phyloP scores from a whole-genome alignment of 768 basidiomycete species.

The Boletus insuetus region DNA sequence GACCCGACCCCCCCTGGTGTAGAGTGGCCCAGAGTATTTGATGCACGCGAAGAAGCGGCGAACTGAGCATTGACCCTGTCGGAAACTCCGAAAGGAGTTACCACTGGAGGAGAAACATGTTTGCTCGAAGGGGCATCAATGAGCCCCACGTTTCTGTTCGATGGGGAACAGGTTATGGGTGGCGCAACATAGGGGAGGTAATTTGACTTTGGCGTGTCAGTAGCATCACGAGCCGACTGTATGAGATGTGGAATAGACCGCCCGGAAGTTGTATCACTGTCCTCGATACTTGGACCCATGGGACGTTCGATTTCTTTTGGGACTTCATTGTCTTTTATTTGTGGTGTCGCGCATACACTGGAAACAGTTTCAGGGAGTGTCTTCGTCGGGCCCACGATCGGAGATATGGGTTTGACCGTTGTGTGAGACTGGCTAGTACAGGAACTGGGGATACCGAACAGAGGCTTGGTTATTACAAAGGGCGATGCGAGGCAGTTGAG shows the following conservation, averaged over 20 bases:
- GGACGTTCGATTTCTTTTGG: neutral
- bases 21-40: conserved; percentile 2
- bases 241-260: neutral
- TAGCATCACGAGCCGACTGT: neutral
- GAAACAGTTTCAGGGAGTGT: neutral
- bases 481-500: conserved; percentile 15
- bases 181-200: neutral
- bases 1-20: neutral
- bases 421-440: neutral
- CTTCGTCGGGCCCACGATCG: neutral
- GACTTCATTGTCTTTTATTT: neutral
- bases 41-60: conserved; percentile 1
- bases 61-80: conserved; percentile 3
- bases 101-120: neutral
- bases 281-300: neutral
- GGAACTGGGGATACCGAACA: neutral
- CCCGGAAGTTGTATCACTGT: neutral
- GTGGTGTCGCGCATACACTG: neutral
- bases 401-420: neutral
- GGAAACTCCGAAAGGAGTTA: neutral
- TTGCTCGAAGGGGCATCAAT: neutral
- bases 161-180: conserved; percentile 3
- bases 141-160: conserved; percentile 8
- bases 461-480: conserved; percentile 6
- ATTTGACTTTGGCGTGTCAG: conserved; percentile 3